phyloP scores from a whole-genome alignment of 768 basidiomycete species.

The Suillus ampliporus region DNA sequence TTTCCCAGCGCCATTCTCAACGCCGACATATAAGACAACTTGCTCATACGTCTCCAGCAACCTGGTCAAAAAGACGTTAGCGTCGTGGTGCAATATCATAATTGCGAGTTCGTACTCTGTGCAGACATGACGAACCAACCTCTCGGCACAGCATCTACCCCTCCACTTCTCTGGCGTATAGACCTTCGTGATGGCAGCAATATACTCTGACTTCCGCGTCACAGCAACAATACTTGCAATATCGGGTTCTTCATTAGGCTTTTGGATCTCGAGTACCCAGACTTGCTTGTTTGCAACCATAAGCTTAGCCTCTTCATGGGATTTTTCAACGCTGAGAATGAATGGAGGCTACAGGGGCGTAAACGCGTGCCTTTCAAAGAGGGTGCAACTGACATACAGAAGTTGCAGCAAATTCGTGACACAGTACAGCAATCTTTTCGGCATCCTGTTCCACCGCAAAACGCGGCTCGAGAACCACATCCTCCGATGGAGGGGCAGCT shows the following conservation, averaged over 20 bases:
- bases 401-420: conserved; percentile 59
- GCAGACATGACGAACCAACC: conserved; percentile 63
- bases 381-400: conserved; percentile 49
- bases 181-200: conserved; percentile 76
- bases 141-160: conserved; percentile 60
- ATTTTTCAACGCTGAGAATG: conserved; percentile 44
- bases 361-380: not conserved
- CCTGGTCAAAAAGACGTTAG: conserved; percentile 25
- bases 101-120: conserved; percentile 47
- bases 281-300: conserved; percentile 53
- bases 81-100: not conserved
- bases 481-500: conserved; percentile 5
- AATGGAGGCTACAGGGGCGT: conserved; percentile 56
- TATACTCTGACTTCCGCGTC: conserved; percentile 60
- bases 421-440: conserved; percentile 49
- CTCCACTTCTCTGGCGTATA: conserved; percentile 62
- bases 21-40: conserved; percentile 71
- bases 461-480: conserved; percentile 34
- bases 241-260: conserved; percentile 32
- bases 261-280: conserved; percentile 65
- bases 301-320: conserved; percentile 54
- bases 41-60: conserved; percentile 47
- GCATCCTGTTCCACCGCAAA: conserved; percentile 40
- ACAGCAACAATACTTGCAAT: conserved; percentile 73
- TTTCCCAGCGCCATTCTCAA: conserved; percentile 50